Evolutionary conservation across 2,329 filamentous ascomycete species (phyloP), one percentile per base, ranked within the genome.

Genomic region (Coleophoma crateriformis): DNA sequence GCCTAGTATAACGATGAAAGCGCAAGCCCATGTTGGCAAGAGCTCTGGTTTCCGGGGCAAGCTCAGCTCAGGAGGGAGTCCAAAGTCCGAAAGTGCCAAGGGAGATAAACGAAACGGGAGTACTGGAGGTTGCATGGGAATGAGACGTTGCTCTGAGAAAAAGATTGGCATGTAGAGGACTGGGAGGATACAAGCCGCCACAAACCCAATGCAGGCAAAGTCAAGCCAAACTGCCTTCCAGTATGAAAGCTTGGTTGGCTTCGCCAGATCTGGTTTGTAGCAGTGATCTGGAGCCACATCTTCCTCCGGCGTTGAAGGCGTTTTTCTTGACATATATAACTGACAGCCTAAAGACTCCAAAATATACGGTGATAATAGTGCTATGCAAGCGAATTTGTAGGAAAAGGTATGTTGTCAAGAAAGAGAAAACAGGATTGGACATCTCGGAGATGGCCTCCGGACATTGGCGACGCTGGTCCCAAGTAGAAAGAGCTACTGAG

Each of bases 1-100:
- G 33, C 87, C 68, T 3, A 87, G 61, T 35, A 76, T 70, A 20
- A 81, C 82, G 15, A 88, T 69, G 27, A 88, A 64, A 1, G 84
- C 85, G 15, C 84, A 83, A 1, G 78, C 71, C 78, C 78, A 86
- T 57, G 85, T 86, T 19, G 85, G 84, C 4, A 88, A 10, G 6
- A 54, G 53, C 10, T 55, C 53, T 19, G 50, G 50, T 33, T 42
- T 45, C 39, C 35, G 49, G 3, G 55, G 57, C 45, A 57, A 58
- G 22, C 48, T 49, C 17, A 55, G 41, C 12, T 51, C 54, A 7
- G 34, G 22, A n/a, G 55, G 57, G 1, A 48, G 46, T 38, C 40
- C 45, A 20, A 52, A 46, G 5, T 38, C 14, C 49, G 20, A 14
- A 39, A 32, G 27, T 13, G 20, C 32, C 22, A 44, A 32, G 32